Base-by-base conservation (phyloP, 2,329 filamentous ascomycete genomes). In the Westerdykella ornata region DNA sequence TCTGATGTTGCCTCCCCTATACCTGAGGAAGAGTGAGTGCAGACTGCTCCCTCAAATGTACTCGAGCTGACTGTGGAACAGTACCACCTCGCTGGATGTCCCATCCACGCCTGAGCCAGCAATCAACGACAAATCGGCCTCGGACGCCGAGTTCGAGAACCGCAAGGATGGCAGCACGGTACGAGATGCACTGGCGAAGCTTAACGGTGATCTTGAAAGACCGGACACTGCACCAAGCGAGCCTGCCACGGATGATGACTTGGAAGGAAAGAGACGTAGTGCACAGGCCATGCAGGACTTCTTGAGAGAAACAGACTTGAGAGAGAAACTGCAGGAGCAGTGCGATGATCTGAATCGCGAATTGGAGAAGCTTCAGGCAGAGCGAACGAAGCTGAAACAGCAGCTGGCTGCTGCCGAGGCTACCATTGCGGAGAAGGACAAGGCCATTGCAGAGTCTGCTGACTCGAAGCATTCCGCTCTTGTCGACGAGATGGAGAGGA, bases 221-320 rank as follows among this genome's bases (percentile, higher is more conserved):
- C 60, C 61, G 26, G 60, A 59, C 38, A 64, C 60, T 11, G 59
- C 61, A 7, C 62, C 62, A 26, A 57, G 48, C 33, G 57, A 56
- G 28, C 44, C 57, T 15, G 55, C 47, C 36, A 42, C 50, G 12
- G 60, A 63, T 35, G 45, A 52, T 39, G 59, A 65, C 17, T 38
- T 55, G 12, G 62, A 66, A 37, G 57, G 49, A 35, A 59, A 57
- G 44, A 43, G 59, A 15, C 55, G 54, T 37, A 63, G 57, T 46
- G 54, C 55, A 5, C 54, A 62, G 45, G 58, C 65, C 33, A 65
- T 66, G 62, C 61, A 64, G 18, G 61, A 66, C 46, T 66, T 66
- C 46, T 61, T 66, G 54, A 63, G 62, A 45, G 62, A 66, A 49
- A 66, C 62, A 2, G 63, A 48, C 22, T 35, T 57, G n/a, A 56